Base-by-base conservation (phyloP, 208 protist species). In the Leishmania braziliensis region DNA sequence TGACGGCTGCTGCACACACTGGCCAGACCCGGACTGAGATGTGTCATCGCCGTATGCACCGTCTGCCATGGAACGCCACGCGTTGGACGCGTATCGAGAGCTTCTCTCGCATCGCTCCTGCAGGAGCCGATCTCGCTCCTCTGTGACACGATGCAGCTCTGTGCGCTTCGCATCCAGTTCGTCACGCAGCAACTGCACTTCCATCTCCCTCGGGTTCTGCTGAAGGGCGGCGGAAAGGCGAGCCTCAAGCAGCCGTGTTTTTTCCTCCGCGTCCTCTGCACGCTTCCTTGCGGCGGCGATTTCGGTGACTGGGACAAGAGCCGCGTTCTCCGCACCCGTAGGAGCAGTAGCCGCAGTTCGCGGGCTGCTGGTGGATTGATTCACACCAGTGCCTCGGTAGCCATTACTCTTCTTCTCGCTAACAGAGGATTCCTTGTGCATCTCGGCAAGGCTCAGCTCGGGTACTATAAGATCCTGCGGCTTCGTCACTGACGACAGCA, bases 131-230 rank as follows among this genome's bases (percentile, higher is more conserved):
- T 90, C 77, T 3, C 87, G 80, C 81, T 90, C 87, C 54, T 81
- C 81, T 14, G 76, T 80, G n/a, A 88, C 73, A 1, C 79, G 73
- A 5, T 63, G 72, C 51, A 90, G 70, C 56, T 90, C 87, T 3
- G 58, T 36, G 12, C 75, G 77, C 66, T 79, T 79, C 1, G 79
- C 86, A 23, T 58, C 46, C 56, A 88, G 70, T 77, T 91, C 88
- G 29, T 91, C 88, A 0, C 86, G 83, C 78, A 91, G 76, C 53
- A 83, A 81, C 72, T 88, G 83, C 75, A 91, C 58, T 62, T 91
- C 88, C 23, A 84, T 84, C 69, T 73, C 77, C 39, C 43, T 78
- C 12, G 87, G 87, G 60, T 84, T 88, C 56, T 68, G 56, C 36
- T 86, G 78, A 56, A 84, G 84, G 29, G 80, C 82, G n/a, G 78